Evolutionary conservation across 768 basidiomycete species (phyloP), one percentile per base, ranked within the genome.

Genomic region (Podaxis mareebaensis): DNA sequence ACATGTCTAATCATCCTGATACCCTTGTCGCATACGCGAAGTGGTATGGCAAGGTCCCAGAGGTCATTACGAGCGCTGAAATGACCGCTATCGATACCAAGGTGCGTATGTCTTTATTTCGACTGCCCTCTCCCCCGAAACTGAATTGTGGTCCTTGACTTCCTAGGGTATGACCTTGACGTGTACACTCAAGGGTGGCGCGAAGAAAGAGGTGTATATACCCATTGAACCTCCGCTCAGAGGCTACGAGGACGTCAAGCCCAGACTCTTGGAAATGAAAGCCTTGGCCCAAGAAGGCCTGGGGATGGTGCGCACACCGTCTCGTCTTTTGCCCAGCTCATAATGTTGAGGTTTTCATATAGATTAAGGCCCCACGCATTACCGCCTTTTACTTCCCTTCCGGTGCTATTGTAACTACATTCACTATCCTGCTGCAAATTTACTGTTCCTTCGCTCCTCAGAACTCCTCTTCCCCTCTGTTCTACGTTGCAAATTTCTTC

Each of bases 21-120:
- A 93, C 92, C 1, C 78, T 94, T 67, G 90, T 94, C 39, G 90
- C 90, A 3, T 95, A 93, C 67, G 90, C 89, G 46, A 90, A 88
- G 66, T 84, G 89, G 81, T 91, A 81, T 68, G 91, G 89, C 8
- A 86, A 88, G 66, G 81, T 92, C 11, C 68, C 77, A 22, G 80
- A 82, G 30, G 77, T 77, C 42, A 82, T 92, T 17, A 73, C 74
- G 2, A 81, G 82, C n/a, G 91, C 91, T 7, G 80, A 86, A 71
- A 90, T 93, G 91, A 80, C 81, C 8, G 77, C 79, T 2, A 92
- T 93, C 46, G 84, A 89, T 68, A 78, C 83, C 46, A 86, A 90
- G 74, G 91, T 46, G n/a, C 10, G 17, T 86, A 59, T 58, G 7
- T 69, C 8, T 12, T 42, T 17, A 22, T 12, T 46, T 8, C 63